These are phyloP conservation scores for Phylloporus sp. DNA, from an alignment of 768 basidiomycete species.

Conservation along the genomic window DNA sequence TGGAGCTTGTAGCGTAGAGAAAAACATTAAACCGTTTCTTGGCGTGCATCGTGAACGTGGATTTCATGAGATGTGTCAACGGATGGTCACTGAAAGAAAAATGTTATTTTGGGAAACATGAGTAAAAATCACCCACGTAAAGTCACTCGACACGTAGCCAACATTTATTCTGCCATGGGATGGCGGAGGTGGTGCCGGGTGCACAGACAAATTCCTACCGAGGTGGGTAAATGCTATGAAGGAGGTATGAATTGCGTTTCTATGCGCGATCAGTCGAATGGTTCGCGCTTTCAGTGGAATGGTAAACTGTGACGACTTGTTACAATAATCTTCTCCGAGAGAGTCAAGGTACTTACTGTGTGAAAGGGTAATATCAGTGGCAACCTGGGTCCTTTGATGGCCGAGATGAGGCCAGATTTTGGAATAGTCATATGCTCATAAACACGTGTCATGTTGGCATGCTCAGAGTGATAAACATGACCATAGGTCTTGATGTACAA, in stretches of 20 bases:
- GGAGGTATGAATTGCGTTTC: constrained; percentile 43
- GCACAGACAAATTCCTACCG: constrained; percentile 24
- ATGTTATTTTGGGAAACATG: background rate
- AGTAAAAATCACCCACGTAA: constrained; percentile 31
- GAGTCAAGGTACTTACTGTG: constrained; percentile 30
- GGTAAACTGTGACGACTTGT: constrained; percentile 37
- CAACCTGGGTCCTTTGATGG: constrained; percentile 29
- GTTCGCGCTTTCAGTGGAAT: constrained; percentile 39
- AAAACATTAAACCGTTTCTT: constrained; percentile 36
- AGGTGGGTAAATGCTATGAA: constrained; percentile 36
- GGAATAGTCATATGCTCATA: constrained; percentile 13
- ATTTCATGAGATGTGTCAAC: constrained; percentile 49
- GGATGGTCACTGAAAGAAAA: constrained; percentile 41
- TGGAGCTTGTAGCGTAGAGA: constrained; percentile 46
- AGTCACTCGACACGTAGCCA: constrained; percentile 47
- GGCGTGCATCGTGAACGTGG: constrained; percentile 43
- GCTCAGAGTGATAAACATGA: constrained; percentile 17
- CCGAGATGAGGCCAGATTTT: constrained; percentile 15
- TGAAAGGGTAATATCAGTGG: constrained; percentile 47
- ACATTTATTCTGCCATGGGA: constrained; percentile 37
- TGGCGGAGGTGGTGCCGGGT: constrained; percentile 42
- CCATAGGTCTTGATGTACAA: constrained; percentile 40
- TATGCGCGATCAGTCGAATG: constrained; percentile 43
- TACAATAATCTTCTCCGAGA: background rate
- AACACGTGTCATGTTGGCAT: constrained; percentile 2